A percentile compares a stretch with the other conserved stretches of the same genome.
These are phyloP conservation scores for Mycosarcoma maydis DNA, from an alignment of 1,284 basidiomycete genomes.

Conservation along the genomic window DNA sequence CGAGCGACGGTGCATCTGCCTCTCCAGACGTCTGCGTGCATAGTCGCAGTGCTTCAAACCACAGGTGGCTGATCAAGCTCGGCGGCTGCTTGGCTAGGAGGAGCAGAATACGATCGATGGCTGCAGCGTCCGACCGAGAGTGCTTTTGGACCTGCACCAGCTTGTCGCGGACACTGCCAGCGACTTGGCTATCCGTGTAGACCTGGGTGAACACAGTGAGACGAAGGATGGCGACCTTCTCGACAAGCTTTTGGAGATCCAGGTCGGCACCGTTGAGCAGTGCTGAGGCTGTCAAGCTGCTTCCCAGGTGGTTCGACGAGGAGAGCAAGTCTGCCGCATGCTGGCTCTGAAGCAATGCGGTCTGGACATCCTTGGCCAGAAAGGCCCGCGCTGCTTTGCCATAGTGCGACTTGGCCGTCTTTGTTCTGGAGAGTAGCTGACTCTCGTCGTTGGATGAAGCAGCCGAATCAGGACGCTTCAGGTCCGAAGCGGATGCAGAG, in stretches of 20 bases:
- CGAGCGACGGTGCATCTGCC: conserved; percentile 35
- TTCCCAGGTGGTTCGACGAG: conserved; percentile 28
- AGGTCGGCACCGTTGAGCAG: conserved; percentile 22
- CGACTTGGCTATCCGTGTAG: conserved; percentile 29
- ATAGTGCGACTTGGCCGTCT: conserved; percentile 35
- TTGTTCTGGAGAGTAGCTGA: conserved; percentile 32
- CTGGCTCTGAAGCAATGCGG: conserved; percentile 41
- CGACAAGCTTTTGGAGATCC: conserved; percentile 23
- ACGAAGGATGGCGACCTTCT: conserved; percentile 43
- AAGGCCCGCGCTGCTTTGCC: conserved; percentile 48
- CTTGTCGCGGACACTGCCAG: conserved; percentile 13
- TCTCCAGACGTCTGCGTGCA: conserved; percentile 28
- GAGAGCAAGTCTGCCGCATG: conserved; percentile 28
- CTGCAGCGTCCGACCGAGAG: conserved; percentile 9
- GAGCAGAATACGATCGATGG: conserved; percentile 20
- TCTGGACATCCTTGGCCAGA: conserved; percentile 45
- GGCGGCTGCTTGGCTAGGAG: conserved; percentile 35
- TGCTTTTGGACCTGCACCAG: conserved; percentile 19
- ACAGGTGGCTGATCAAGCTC: conserved; percentile 47
- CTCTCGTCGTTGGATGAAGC: conserved; percentile 26
- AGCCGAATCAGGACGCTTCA: conserved; percentile 38
- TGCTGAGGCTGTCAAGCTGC: conserved; percentile 29
- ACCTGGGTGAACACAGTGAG: conserved; percentile 48
- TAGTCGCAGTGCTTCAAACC: conserved; percentile 47
- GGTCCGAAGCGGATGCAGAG: conserved; percentile 35